phyloP scores from a whole-genome alignment of 345 rosid species.

The Zanthoxylum bungeanum region DNA sequence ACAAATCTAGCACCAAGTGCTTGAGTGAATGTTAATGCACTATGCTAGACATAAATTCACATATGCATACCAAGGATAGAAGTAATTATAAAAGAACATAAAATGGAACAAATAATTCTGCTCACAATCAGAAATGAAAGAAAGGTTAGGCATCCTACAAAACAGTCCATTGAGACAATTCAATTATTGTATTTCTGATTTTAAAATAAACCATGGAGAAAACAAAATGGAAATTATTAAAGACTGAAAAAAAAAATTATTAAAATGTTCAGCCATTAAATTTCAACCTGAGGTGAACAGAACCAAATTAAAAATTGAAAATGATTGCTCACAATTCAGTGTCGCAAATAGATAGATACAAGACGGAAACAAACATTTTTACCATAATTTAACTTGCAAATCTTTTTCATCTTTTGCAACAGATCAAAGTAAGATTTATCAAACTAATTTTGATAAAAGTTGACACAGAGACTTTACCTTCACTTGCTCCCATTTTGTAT shows the following conservation, averaged over 20 bases:
- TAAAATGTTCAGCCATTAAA: not conserved
- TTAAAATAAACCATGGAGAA: not conserved
- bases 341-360: not conserved
- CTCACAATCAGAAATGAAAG: not conserved
- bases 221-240: no score
- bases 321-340: not conserved
- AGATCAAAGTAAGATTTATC: not conserved
- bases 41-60: not conserved
- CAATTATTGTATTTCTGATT: not conserved
- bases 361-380: not conserved
- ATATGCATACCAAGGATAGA: not conserved
- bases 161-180: not conserved
- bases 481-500: constrained; percentile 94
- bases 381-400: not conserved
- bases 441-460: not conserved
- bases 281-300: not conserved
- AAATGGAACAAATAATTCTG: not conserved
- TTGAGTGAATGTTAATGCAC: not conserved
- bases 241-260: not conserved
- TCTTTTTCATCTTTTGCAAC: not conserved
- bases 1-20: not conserved
- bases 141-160: not conserved
- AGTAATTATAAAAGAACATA: not conserved
- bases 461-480: constrained; percentile 49
- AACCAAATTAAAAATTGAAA: not conserved